Evolutionary conservation across 495 filamentous ascomycete species (phyloP), one percentile per base, ranked within the genome.

Genomic region (Schizothecium vesticola): DNA sequence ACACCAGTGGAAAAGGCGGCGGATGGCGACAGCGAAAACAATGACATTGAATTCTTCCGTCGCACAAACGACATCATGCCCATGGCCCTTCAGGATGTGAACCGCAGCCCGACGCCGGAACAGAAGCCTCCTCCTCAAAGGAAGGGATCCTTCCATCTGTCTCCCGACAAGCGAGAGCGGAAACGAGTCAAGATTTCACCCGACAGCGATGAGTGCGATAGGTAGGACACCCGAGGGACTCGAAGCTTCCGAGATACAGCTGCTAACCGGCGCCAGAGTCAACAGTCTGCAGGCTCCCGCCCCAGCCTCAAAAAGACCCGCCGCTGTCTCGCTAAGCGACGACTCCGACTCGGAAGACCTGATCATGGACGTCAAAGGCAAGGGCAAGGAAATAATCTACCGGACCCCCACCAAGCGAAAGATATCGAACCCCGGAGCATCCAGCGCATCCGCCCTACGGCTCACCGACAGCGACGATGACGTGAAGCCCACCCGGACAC

Each of bases 1-100:
- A 59, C 22, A 23, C 16, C 67, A 25, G 55, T 76, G 3, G 69
- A 79, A 1, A 70, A 22, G 11, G 23, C 43, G 9, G 31, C 75
- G 31, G 58, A 22, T 13, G 21, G 28, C 0, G 29, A 36, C 13
- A 66, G 72, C 10, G 80, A 82, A 25, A 78, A 78, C 11, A 80
- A 86, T 28, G 78, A 79, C 12, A 71, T 85, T 8, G 84, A 88
- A 22, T 85, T 93, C 57, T 94, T 92, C 72, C 86, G 86, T 36
- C 87, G 88, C 28, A 87, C 88, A 16, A 84, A 85, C 63, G 86
- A 90, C 66, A 84, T 86, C 1, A 91, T 89, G 69, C 78, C 80
- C 13, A 82, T 87, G 56, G 84, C 87, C 43, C 66, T 90, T 24
- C 84, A 86, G 36, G 88, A 91, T 23, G 78, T 85, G 59, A 75